Evolutionary conservation across 495 filamentous ascomycete genomes (phyloP).

Genomic region (Barbatosphaeria neglecta): DNA sequence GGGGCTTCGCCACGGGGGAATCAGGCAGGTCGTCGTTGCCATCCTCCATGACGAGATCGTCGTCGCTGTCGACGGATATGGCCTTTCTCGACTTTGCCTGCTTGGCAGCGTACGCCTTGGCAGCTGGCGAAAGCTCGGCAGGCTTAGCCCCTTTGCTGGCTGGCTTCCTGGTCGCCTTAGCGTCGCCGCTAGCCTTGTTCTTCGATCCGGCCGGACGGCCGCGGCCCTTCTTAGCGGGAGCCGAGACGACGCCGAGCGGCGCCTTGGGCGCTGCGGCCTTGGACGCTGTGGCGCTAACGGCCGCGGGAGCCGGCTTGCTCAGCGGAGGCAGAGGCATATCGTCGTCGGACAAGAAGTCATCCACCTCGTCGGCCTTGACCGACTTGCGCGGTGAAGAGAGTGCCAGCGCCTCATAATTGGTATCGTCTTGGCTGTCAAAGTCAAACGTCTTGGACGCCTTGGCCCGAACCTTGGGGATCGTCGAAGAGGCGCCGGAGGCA

Average conservation of each 20-base stretch:
- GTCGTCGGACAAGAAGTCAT: slow-evolving; percentile 53
- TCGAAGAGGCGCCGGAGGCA: slow-evolving; percentile 9
- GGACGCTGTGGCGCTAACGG: slow-evolving; percentile 19
- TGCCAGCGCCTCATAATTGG: slow-evolving; percentile 77
- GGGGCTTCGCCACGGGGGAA: slow-evolving; percentile 28
- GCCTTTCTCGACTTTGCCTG: slow-evolving; percentile 46
- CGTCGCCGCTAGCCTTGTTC: slow-evolving; percentile 24
- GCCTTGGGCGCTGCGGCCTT: slow-evolving; percentile 27
- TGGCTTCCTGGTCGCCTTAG: too few relatives aligned
- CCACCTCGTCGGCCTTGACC: slow-evolving; percentile 46
- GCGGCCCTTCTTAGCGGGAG: slow-evolving; percentile 36
- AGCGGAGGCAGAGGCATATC: slow-evolving; percentile 36
- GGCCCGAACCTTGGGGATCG: slow-evolving; percentile 37
- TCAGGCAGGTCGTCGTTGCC: slow-evolving; percentile 24
- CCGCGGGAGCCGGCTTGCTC: slow-evolving; percentile 25
- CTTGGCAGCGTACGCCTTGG: slow-evolving; percentile 23
- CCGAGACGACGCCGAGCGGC: slow-evolving; percentile 20
- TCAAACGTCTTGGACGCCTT: slow-evolving; percentile 41
- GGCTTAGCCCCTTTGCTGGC: slow-evolving; percentile 18
- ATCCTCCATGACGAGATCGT: slow-evolving; percentile 27
- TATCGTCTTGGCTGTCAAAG: slow-evolving; percentile 58
- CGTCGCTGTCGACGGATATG: slow-evolving; percentile 32
- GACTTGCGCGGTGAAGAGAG: slow-evolving; percentile 39
- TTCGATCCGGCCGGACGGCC: slow-evolving; percentile 39
- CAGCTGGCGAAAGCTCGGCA: slow-evolving; percentile 9